Evolutionary conservation across 148 eudicot species (phyloP), one percentile per base, ranked within the genome.

Genomic region (Cornus suecica): DNA sequence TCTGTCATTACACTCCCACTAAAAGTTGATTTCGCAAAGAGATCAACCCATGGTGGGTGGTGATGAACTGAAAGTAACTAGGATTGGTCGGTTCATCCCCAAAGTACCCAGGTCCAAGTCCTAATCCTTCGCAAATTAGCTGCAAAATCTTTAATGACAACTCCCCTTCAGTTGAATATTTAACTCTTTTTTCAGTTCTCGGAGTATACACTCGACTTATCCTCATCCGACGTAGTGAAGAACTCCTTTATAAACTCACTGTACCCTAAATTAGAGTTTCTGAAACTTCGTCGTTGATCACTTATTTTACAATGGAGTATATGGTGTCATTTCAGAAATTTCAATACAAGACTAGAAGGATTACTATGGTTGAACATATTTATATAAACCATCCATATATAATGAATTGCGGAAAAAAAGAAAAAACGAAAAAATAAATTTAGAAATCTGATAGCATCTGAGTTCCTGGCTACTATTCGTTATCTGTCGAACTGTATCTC

Each of bases 401-500:
- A 41, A 4, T 41, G 45, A 9, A 41, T n/a, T 41, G 45, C 9
- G 45, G 45, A 41, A 4, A 41, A 41, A 41, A n/a, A n/a, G n/a
- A n/a, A n/a, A n/a, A n/a, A n/a, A n/a, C n/a, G n/a, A n/a, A n/a
- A 51, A 11, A 52, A 16, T 56, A 37, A 69, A 25, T 5, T 29
- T 22, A 26, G 0, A 32, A 73, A 86, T 87, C 89, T 86, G 87
- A 69, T 83, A 86, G 28, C 83, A 81, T 24, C 87, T 87, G 60
- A 71, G 81, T 15, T 77, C 65, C 74, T 74, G 54, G 32, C 70
- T 30, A 72, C 87, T 85, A 42, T 79, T 13, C 56, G 81, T 69
- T 41, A 86, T 84, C 73, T 72, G 66, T 15, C 72, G 80, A 72
- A 78, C 23, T 2, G 48, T 34, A 37, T 29, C 16, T 11, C 23